Conservation (phyloP, 306 rosid species). For the Inga laurina region DNA sequence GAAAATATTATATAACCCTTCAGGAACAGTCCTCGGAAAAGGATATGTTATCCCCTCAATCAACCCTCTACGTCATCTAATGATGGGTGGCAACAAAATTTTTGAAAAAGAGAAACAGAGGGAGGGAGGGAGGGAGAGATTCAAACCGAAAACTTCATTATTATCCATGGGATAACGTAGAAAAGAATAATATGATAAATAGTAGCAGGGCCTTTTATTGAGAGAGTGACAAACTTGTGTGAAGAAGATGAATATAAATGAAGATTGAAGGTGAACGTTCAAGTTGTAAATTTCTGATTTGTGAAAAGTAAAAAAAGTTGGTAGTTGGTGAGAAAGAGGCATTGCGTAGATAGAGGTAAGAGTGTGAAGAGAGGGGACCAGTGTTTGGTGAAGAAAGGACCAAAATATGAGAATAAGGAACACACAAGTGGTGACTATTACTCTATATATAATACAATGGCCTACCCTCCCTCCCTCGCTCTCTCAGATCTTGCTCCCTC, state of each 20-base stretch:
- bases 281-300: no score
- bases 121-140: neutral
- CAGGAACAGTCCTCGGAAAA: no score
- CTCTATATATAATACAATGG: neutral
- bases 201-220: no score
- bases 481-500: no score
- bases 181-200: no score
- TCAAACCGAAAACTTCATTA: neutral
- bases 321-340: neutral
- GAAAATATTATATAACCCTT: no score
- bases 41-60: neutral
- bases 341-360: neutral
- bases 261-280: no score
- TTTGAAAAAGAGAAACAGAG: no score
- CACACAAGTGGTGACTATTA: constrained; percentile 1
- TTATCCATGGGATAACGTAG: no score
- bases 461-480: constrained; percentile 23
- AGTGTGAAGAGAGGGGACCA: constrained; percentile 26
- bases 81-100: neutral
- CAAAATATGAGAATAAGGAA: constrained; percentile 18
- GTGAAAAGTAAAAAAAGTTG: no score
- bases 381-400: constrained; percentile 25
- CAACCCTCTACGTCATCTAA: neutral
- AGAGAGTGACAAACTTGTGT: no score
- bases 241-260: no score